These are phyloP conservation scores for Eimeria brunetti DNA, from an alignment of 169 alveolate genomes.

Conservation along the genomic window DNA sequence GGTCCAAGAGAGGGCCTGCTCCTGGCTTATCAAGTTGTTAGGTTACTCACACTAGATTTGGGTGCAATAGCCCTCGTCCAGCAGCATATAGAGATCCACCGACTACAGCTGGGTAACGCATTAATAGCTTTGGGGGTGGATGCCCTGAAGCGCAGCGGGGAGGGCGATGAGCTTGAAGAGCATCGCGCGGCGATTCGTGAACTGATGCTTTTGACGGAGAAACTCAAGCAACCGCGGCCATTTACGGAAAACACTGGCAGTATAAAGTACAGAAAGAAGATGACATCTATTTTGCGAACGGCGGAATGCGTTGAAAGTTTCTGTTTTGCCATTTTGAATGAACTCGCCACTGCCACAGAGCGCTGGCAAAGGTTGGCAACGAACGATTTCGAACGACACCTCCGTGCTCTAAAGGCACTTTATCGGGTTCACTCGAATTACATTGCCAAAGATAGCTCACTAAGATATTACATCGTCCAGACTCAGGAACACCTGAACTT, in stretches of 20 bases:
- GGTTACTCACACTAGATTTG: neutral
- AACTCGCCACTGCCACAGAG: neutral
- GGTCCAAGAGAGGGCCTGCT: neutral
- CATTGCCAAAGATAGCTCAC: neutral
- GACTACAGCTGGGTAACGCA: neutral
- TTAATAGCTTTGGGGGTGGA: neutral
- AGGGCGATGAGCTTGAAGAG: neutral
- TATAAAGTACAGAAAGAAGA: neutral
- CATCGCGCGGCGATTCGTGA: neutral
- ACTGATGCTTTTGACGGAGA: neutral
- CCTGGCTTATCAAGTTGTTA: neutral
- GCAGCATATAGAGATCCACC: neutral
- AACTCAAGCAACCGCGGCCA: constrained; percentile 15
- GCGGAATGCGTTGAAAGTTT: neutral
- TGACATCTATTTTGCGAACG: neutral
- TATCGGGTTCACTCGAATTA: neutral
- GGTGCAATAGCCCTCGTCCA: neutral
- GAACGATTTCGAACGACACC: neutral
- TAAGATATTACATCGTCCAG: neutral
- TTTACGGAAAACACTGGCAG: neutral
- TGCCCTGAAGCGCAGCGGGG: neutral
- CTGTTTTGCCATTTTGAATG: neutral
- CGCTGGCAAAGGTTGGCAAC: neutral
- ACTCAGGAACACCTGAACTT: neutral
- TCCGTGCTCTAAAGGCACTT: neutral